Percentiles rank a stretch among this genome's conserved stretches.
Evolutionary conservation across 1,139 yeast species (phyloP).

Genomic region (Nakaseomyces bracarensis): DNA sequence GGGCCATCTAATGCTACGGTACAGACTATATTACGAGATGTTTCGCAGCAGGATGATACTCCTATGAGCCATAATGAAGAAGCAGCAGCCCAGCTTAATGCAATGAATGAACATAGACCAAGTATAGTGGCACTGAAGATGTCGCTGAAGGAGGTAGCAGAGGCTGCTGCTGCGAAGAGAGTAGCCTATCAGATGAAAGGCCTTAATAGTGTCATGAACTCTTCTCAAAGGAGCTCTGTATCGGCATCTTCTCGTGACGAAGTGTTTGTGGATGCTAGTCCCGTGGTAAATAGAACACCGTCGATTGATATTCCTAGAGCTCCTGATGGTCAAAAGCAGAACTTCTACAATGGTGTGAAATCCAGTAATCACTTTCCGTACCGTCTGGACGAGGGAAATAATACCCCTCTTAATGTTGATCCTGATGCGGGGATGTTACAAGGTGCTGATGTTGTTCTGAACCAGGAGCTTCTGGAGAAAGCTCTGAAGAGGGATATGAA

Average conservation of each 20-base stretch:
- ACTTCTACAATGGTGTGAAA: conserved; percentile 5
- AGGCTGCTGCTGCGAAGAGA: conserved; percentile 9
- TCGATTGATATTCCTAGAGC: conserved; percentile 8
- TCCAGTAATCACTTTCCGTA: background rate
- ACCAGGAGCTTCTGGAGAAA: conserved; percentile 19
- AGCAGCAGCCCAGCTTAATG: background rate
- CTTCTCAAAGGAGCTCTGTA: conserved; percentile 11
- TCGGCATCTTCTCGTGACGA: conserved; percentile 5
- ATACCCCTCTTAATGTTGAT: conserved; percentile 9
- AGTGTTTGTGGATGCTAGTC: conserved; percentile 6
- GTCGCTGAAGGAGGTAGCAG: conserved; percentile 11
- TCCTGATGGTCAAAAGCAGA: background rate
- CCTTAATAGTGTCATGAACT: background rate
- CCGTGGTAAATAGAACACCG: conserved; percentile 8
- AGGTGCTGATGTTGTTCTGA: conserved; percentile 22
- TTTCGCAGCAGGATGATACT: conserved; percentile 15
- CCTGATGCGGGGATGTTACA: conserved; percentile 20
- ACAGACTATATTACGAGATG: conserved; percentile 17
- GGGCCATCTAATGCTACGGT: conserved; percentile 26
- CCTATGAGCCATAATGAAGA: background rate
- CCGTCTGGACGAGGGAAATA: background rate
- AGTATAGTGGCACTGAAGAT: conserved; percentile 23
- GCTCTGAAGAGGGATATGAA: conserved; percentile 24
- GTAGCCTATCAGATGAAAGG: conserved; percentile 3
- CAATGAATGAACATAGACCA: conserved; percentile 3